Percentiles rank a stretch among this genome's conserved stretches.
Evolutionary conservation across 2,329 filamentous ascomycete species (phyloP).

Genomic region (Cladorrhinum sp.): DNA sequence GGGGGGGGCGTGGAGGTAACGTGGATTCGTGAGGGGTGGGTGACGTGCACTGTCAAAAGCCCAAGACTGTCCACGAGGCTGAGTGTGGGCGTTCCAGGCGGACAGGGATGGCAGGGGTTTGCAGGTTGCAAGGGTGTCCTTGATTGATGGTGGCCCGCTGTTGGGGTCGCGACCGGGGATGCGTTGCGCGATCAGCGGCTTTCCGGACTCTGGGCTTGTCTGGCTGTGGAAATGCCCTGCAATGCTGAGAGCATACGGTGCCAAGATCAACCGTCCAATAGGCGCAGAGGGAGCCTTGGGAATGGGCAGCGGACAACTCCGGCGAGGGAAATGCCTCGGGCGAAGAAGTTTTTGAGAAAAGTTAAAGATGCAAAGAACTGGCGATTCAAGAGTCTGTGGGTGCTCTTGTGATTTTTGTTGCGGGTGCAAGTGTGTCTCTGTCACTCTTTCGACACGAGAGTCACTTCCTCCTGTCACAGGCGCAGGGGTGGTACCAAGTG

Average conservation of each 20-base stretch:
- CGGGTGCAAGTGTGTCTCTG: too few species aligned
- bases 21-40: slow-evolving; percentile 26
- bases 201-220: too few species aligned
- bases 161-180: slow-evolving; percentile 24
- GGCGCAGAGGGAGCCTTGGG: slow-evolving; percentile 12
- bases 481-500: background rate
- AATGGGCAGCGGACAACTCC: slow-evolving; percentile 23
- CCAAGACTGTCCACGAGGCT: slow-evolving; percentile 39
- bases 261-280: slow-evolving; percentile 23
- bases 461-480: background rate
- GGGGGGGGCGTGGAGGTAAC: background rate
- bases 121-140: slow-evolving; percentile 11
- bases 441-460: too few species aligned
- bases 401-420: background rate
- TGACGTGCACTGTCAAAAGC: slow-evolving; percentile 36
- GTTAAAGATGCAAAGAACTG: background rate
- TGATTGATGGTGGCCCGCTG: slow-evolving; percentile 22
- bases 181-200: slow-evolving; percentile 26
- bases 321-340: slow-evolving; percentile 21
- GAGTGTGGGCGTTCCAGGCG: slow-evolving; percentile 31
- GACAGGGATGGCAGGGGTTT: slow-evolving; percentile 24
- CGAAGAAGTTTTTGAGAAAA: background rate
- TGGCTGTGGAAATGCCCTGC: slow-evolving; percentile 22
- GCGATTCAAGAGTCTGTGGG: background rate
- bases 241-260: slow-evolving; percentile 15